Evolutionary conservation across 192 early-diverging fungal species (phyloP).

Genomic region (Gonapodya prolifera): DNA sequence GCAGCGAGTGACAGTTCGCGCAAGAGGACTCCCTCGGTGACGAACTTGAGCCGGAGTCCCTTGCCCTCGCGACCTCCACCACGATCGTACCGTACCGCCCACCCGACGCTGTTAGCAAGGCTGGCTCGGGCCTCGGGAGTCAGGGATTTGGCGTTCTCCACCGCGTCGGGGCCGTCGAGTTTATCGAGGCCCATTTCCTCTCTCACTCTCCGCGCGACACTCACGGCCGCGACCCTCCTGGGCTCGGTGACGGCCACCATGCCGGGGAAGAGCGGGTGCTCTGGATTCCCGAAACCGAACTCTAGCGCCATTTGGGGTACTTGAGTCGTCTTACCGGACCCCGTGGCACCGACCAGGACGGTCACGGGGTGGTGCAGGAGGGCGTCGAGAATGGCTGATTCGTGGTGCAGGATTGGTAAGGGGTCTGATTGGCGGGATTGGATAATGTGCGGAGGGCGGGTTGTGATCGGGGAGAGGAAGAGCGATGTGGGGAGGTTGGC

Average conservation of each 20-base stretch:
- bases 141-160: slow-evolving; percentile 39
- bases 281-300: slow-evolving; percentile 76
- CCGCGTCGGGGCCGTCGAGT: no score
- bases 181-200: slow-evolving; percentile 72
- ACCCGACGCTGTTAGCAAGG: slow-evolving; percentile 25
- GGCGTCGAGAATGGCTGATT: slow-evolving; percentile 38
- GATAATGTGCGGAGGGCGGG: slow-evolving; percentile 4
- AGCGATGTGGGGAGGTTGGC: slow-evolving; percentile 5
- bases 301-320: neutral
- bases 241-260: slow-evolving; percentile 98
- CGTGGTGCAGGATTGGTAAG: slow-evolving; percentile 94
- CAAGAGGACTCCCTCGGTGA: slow-evolving; percentile 98
- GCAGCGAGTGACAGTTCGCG: slow-evolving; percentile 58
- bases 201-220: slow-evolving; percentile 89
- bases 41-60: slow-evolving; percentile 80
- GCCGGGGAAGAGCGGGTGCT: slow-evolving; percentile 55
- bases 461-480: neutral
- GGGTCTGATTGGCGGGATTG: slow-evolving; percentile 82
- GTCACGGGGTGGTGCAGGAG: neutral
- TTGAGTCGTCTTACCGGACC: neutral
- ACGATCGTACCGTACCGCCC: slow-evolving; percentile 82
- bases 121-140: slow-evolving; percentile 40
- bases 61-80: slow-evolving; percentile 39
- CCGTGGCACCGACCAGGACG: neutral
- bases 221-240: slow-evolving; percentile 89